Evolutionary conservation across 106 monocot genomes (phyloP), one percentile per base, ranked within the genome.

Genomic region (Posidonia australis): DNA sequence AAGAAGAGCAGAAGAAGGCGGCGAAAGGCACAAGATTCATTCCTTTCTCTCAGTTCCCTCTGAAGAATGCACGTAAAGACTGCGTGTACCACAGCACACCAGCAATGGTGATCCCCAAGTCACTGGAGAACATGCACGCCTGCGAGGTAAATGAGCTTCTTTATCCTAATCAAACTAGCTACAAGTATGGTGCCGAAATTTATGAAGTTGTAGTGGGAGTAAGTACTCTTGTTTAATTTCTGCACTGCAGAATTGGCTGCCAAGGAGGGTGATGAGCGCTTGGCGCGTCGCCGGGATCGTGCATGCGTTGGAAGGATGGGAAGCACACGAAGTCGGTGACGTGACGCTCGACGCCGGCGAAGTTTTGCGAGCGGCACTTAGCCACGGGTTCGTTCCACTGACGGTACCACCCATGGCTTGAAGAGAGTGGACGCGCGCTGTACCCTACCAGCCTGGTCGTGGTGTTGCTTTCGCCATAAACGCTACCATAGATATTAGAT

Each of bases 181-280:
- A n/a, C n/a, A n/a, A n/a, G n/a, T n/a, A n/a, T n/a, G n/a, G n/a
- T n/a, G n/a, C n/a, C n/a, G n/a, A n/a, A n/a, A n/a, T n/a, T n/a
- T n/a, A n/a, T n/a, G n/a, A n/a, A n/a, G n/a, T n/a, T n/a, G n/a
- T n/a, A n/a, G n/a, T 25, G 12, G 0, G 16, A 62, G 43, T 42
- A 13, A 22, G n/a, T 12, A 44, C 12, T 6, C 0, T 44, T 20
- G 10, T 32, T n/a, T 43, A 0, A 19, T 44, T 13, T 23, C 14
- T 18, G 26, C 16, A 30, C 13, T 61, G 51, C 70, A 92, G 88
- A 88, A 93, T 51, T 93, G 88, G 88, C 45, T 92, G 48, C 88
- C 92, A 1, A 92, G 92, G 70, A 85, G 76, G 70, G 83, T 79
- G 69, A 88, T 93, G 83, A 93, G 92, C 19, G 85, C 85, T 20